phyloP scores from a whole-genome alignment of 2,329 filamentous ascomycete genomes.

The Xylariaceae sp. region DNA sequence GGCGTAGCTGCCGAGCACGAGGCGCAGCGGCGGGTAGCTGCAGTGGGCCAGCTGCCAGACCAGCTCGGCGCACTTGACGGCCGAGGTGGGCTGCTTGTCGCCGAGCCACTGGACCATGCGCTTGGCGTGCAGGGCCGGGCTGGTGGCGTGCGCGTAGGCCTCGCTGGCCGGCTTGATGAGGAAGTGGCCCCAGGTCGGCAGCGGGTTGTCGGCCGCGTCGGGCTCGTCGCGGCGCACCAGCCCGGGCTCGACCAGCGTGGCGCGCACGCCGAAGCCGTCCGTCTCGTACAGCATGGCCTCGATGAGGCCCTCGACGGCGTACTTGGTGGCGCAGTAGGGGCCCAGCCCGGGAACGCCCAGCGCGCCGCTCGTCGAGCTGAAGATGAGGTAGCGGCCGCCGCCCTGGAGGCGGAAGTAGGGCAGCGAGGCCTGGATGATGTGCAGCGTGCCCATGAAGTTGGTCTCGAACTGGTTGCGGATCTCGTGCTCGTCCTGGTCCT shows the following conservation, averaged over 20 bases:
- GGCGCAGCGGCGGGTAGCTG: conserved; percentile 78
- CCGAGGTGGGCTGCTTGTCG: conserved; percentile 85
- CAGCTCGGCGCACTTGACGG: conserved; percentile 85
- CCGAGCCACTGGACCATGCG: conserved; percentile 92
- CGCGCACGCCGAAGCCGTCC: conserved; percentile 84
- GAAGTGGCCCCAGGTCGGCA: conserved; percentile 87
- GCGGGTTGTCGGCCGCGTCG: conserved; percentile 41
- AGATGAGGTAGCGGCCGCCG: conserved; percentile 81
- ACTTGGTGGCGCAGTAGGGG: conserved; percentile 94
- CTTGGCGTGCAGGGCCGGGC: conserved; percentile 80
- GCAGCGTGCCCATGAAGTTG: conserved; percentile 91
- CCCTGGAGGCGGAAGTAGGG: conserved; percentile 77
- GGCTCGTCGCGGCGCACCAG: conserved; percentile 82
- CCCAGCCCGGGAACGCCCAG: conserved; percentile 90
- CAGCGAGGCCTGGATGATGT: conserved; percentile 83
- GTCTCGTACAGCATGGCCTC: conserved; percentile 97
- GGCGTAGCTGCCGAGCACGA: conserved; percentile 87
- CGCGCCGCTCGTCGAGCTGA: conserved; percentile 85
- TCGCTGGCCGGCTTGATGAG: conserved; percentile 79
- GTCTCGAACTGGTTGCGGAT: conserved; percentile 95
- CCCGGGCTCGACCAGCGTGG: conserved; percentile 85
- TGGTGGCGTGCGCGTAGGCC: conserved; percentile 68
- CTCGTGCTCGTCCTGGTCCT: conserved; percentile 94
- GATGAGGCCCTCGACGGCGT: conserved; percentile 90
- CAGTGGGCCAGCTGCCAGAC: conserved; percentile 95